Evolutionary conservation across 805 yeast species (phyloP), one percentile per base, ranked within the genome.

Genomic region (Saccharomycopsis sp.): DNA sequence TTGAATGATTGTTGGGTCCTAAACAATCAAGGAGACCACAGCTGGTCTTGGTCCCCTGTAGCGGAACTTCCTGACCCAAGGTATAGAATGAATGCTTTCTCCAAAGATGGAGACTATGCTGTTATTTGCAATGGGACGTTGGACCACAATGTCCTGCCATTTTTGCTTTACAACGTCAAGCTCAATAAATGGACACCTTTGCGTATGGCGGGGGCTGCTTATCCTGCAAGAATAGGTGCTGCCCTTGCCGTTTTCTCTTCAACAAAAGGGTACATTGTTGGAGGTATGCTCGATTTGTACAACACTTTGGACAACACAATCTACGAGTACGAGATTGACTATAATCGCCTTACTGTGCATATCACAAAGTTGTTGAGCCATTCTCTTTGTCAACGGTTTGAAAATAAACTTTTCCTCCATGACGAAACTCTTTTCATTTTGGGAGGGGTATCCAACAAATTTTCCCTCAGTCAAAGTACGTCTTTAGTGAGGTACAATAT

Each of bases 401-500:
- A 85, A 2, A 61, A 74, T 17, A 58, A 65, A 39, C 52, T 58
- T 1, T 49, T 53, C 3, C n/a, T 25, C 27, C n/a, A 54, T n/a
- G 54, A 53, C 0, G 48, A 55, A n/a, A 55, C 58, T 15, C 32
- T 78, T 2, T 16, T 74, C 1, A 32, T 81, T 1, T 61, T 68
- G 3, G 86, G 87, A 20, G 87, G 85, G 18, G 75, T 73, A 0
- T 67, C 74, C 12, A 60, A 68, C 0, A 36, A 48, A 3, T 46
- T 52, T 31, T 50, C 63, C 19, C 62, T 59, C 46, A 64, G 53
- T 41, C 59, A 56, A 29, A 26, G 45, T 0, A 63, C 61, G 15
- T 56, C 67, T 12, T 52, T 74, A 5, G 49, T 77, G 2, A 52
- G n/a, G n/a, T n/a, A n/a, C n/a, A 9, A 25, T 10, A 25, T 25